phyloP scores from a whole-genome alignment of 495 filamentous ascomycete genomes.

The Penicillium parvum region DNA sequence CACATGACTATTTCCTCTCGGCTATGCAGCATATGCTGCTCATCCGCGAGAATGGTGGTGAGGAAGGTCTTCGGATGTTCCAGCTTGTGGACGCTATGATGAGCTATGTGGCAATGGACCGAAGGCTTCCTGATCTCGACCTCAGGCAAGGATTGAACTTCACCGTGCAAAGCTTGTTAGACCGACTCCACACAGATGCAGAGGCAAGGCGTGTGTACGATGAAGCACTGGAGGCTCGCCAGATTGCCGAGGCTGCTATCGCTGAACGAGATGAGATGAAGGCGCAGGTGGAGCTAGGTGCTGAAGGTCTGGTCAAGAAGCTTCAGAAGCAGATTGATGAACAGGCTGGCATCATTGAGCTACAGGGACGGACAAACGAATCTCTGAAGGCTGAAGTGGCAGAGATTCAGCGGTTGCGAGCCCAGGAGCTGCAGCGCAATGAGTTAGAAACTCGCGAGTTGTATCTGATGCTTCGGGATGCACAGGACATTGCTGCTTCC shows the following conservation, averaged over 20 bases:
- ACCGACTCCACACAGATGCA: constrained; percentile 92
- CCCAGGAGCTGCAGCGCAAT: constrained; percentile 89
- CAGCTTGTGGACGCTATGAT: constrained; percentile 97
- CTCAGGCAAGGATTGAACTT: constrained; percentile 96
- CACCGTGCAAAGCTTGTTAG: constrained; percentile 90
- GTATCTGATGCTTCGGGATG: constrained; percentile 97
- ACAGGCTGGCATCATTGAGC: constrained; percentile 82
- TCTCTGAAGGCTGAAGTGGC: constrained; percentile 83
- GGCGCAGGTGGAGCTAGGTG: constrained; percentile 86
- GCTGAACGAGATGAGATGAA: constrained; percentile 96
- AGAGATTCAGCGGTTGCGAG: constrained; percentile 78
- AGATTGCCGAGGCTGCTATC: constrained; percentile 91
- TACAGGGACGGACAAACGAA: constrained; percentile 80
- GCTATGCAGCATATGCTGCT: constrained; percentile 92
- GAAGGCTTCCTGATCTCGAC: constrained; percentile 91
- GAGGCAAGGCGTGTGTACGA: constrained; percentile 88
- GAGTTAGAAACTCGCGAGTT: constrained; percentile 94
- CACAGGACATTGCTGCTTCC: constrained; percentile 88
- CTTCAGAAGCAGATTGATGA: constrained; percentile 91
- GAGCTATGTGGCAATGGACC: constrained; percentile 98
- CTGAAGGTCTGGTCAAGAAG: constrained; percentile 89
- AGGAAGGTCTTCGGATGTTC: constrained; percentile 93
- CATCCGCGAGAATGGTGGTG: constrained; percentile 87
- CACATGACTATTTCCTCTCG: constrained; percentile 94
- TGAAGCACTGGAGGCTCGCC: constrained; percentile 81